Percentiles rank a stretch among this genome's conserved stretches.
phyloP scores from a whole-genome alignment of 2,329 filamentous ascomycete species.

The Parascedosporium putredinis region DNA sequence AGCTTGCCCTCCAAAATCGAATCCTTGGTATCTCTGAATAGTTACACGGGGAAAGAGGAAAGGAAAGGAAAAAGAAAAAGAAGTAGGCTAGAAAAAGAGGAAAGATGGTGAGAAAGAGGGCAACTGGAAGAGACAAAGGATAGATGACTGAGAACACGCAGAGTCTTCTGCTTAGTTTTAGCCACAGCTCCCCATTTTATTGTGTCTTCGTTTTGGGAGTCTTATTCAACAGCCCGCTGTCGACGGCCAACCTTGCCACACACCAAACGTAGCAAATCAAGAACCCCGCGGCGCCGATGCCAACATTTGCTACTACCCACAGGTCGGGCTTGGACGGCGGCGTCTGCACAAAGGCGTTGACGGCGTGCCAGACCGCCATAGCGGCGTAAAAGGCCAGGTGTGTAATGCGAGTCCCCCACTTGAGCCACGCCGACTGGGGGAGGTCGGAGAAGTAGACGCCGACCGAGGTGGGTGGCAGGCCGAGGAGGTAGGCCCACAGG shows the following conservation, averaged over 20 bases:
- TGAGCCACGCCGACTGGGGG: conserved; percentile 29
- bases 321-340: conserved; percentile 77
- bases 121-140: too few species aligned
- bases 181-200: background rate
- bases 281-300: conserved; percentile 78
- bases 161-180: background rate
- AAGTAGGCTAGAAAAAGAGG: too few species aligned
- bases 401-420: conserved; percentile 54
- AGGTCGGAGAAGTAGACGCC: conserved; percentile 47
- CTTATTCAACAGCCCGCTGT: conserved; percentile 41
- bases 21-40: background rate
- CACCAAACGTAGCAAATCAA: conserved; percentile 88
- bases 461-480: conserved; percentile 68
- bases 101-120: too few species aligned
- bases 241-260: conserved; percentile 53
- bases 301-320: conserved; percentile 87
- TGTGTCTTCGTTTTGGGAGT: conserved; percentile 28
- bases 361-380: conserved; percentile 74
- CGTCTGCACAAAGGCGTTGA: conserved; percentile 57
- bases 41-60: background rate
- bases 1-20: background rate
- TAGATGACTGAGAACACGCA: background rate
- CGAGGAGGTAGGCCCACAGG: conserved; percentile 85
- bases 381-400: conserved; percentile 66
- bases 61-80: background rate